Percentiles rank a stretch among this genome's conserved stretches.
Conservation (phyloP, 192 early-diverging fungal species). For the Coemansia umbellata region DNA sequence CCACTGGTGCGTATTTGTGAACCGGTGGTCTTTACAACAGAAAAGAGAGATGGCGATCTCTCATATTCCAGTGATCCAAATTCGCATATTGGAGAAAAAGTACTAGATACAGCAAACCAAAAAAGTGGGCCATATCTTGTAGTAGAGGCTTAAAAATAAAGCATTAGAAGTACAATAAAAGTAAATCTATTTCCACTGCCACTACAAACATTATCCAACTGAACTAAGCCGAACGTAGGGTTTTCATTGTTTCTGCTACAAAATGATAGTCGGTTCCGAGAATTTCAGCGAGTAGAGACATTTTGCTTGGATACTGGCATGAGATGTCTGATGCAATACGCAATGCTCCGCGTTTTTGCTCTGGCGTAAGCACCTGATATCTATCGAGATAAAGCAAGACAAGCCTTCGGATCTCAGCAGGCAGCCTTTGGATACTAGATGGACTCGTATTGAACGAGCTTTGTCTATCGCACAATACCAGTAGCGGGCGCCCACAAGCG, state of each 20-base stretch:
- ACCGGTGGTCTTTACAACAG: slow-evolving; percentile 19
- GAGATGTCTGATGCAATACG: slow-evolving; percentile 7
- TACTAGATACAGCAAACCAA: slow-evolving; percentile 10
- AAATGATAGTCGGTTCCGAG: slow-evolving; percentile 20
- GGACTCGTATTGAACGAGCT: background rate
- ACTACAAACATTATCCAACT: too few relatives aligned
- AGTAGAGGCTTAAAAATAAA: slow-evolving; percentile 18
- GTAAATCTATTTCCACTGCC: too few relatives aligned
- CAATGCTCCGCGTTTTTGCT: slow-evolving; percentile 12
- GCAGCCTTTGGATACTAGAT: slow-evolving; percentile 5
- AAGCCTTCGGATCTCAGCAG: slow-evolving; percentile 11
- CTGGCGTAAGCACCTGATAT: slow-evolving; percentile 5
- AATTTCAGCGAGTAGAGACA: slow-evolving; percentile 7
- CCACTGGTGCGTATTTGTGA: slow-evolving; percentile 34
- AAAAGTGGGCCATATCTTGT: slow-evolving; percentile 25
- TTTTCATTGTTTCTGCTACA: slow-evolving; percentile 6
- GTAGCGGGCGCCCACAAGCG: slow-evolving; percentile 21
- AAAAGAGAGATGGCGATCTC: slow-evolving; percentile 6
- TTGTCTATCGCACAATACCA: background rate
- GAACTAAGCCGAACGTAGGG: background rate
- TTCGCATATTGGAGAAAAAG: slow-evolving; percentile 6
- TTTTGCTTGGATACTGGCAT: background rate
- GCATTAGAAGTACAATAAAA: background rate
- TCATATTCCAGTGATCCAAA: background rate
- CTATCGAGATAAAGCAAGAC: slow-evolving; percentile 16